phyloP scores from a whole-genome alignment of 495 filamentous ascomycete genomes.

The Hapsidospora chrysogenum region DNA sequence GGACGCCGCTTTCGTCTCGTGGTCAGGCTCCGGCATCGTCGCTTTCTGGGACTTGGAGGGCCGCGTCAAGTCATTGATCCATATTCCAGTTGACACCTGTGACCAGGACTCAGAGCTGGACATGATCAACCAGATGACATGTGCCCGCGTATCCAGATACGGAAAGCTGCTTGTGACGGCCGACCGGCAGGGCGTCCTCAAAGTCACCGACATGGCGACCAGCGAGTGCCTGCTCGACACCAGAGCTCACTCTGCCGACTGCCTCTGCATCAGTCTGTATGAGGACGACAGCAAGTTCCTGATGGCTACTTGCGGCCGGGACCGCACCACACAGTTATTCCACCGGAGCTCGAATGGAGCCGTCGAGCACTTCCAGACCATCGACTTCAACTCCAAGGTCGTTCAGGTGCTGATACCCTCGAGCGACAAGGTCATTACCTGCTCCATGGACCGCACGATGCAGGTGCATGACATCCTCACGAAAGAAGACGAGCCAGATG shows the following conservation, averaged over 20 bases:
- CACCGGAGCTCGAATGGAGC: constrained; percentile 29
- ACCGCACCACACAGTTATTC: constrained; percentile 84
- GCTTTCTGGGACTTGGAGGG: constrained; percentile 71
- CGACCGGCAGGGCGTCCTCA: constrained; percentile 69
- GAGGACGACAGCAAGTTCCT: constrained; percentile 36
- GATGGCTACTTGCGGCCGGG: constrained; percentile 67
- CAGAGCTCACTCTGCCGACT: constrained; percentile 76
- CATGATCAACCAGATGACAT: constrained; percentile 56
- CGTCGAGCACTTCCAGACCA: constrained; percentile 33
- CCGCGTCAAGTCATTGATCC: constrained; percentile 27
- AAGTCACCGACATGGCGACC: constrained; percentile 32
- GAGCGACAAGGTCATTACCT: constrained; percentile 55
- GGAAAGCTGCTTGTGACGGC: constrained; percentile 58
- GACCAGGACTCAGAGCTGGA: constrained; percentile 50
- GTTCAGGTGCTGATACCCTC: constrained; percentile 29
- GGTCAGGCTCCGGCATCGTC: constrained; percentile 62
- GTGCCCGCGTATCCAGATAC: constrained; percentile 41
- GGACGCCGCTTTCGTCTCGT: constrained; percentile 67
- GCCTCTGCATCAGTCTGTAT: constrained; percentile 61
- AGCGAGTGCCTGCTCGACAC: constrained; percentile 41
- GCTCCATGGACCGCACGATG: constrained; percentile 74
- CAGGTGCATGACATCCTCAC: constrained; percentile 62
- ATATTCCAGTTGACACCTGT: constrained; percentile 20
- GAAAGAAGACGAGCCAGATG: constrained; percentile 48
- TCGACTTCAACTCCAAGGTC: constrained; percentile 30